phyloP scores from a whole-genome alignment of 2,329 filamentous ascomycete species.

The Huntiella moniliformis region DNA sequence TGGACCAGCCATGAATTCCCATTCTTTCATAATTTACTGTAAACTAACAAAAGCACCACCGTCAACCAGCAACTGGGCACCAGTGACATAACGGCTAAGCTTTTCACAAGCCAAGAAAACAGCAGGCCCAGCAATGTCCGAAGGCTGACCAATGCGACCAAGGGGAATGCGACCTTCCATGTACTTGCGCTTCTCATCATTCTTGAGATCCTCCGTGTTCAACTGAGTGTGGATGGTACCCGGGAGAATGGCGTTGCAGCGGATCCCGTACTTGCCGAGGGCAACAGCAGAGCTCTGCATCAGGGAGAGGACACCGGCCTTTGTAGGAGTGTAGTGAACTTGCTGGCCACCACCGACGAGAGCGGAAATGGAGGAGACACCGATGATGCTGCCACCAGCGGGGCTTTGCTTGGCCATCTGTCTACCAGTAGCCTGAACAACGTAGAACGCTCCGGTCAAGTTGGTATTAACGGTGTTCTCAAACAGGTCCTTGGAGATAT shows the following conservation, averaged over 20 bases:
- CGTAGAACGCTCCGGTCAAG: constrained; percentile 70
- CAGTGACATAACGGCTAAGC: constrained; percentile 64
- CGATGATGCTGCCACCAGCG: constrained; percentile 62
- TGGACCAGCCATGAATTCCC: too few species aligned
- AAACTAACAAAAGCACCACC: constrained; percentile 81
- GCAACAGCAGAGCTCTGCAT: constrained; percentile 74
- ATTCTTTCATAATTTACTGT: constrained; percentile 29
- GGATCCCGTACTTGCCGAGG: constrained; percentile 53
- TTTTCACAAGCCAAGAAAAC: constrained; percentile 68
- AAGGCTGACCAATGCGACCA: constrained; percentile 52
- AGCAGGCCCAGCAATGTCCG: constrained; percentile 66
- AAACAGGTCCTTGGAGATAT: constrained; percentile 52
- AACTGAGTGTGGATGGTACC: constrained; percentile 71
- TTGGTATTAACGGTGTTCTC: constrained; percentile 58
- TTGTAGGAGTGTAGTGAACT: constrained; percentile 76
- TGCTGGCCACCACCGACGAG: constrained; percentile 63
- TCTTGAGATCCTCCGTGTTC: constrained; percentile 64
- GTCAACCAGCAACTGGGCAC: constrained; percentile 69
- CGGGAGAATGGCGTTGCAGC: constrained; percentile 69
- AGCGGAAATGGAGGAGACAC: constrained; percentile 52
- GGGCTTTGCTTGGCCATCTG: constrained; percentile 55
- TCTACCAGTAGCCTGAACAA: constrained; percentile 64
- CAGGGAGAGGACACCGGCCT: constrained; percentile 60
- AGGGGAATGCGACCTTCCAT: constrained; percentile 70
- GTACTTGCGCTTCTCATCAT: constrained; percentile 52